Evolutionary conservation across 2,329 filamentous ascomycete species (phyloP).

Genomic region (Fusarium duplospermum): DNA sequence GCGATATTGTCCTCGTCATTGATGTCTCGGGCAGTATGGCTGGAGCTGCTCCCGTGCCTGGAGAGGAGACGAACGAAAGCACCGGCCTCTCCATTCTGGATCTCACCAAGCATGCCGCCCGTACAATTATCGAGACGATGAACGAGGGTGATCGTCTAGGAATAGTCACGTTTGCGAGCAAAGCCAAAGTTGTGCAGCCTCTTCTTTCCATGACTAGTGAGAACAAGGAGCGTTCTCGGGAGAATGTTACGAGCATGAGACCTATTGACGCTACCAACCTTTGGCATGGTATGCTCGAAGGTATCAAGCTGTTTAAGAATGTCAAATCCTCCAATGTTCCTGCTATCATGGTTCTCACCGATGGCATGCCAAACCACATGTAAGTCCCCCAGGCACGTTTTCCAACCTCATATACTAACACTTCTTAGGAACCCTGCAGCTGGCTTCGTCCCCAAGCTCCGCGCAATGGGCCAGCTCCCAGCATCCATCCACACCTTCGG

Average conservation of each 20-base stretch:
- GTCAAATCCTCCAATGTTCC: slow-evolving; percentile 53
- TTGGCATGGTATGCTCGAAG: slow-evolving; percentile 67
- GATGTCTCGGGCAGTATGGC: slow-evolving; percentile 71
- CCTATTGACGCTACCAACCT: slow-evolving; percentile 62
- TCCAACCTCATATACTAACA: neutral
- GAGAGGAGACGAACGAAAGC: slow-evolving; percentile 56
- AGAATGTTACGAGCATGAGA: slow-evolving; percentile 57
- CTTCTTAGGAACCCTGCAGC: slow-evolving; percentile 55
- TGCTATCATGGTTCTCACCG: slow-evolving; percentile 65
- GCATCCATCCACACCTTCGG: slow-evolving; percentile 56
- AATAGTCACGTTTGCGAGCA: slow-evolving; percentile 65
- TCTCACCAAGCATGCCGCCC: slow-evolving; percentile 69
- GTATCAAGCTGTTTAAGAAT: slow-evolving; percentile 60
- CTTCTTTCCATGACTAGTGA: slow-evolving; percentile 59
- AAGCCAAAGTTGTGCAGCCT: slow-evolving; percentile 56
- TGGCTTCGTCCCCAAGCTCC: slow-evolving; percentile 67
- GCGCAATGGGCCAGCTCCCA: slow-evolving; percentile 52
- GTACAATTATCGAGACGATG: slow-evolving; percentile 68
- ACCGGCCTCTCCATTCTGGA: slow-evolving; percentile 67
- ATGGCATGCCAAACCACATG: slow-evolving; percentile 67
- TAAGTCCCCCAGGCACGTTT: slow-evolving; percentile 34
- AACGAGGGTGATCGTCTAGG: slow-evolving; percentile 66
- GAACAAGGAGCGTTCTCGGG: slow-evolving; percentile 58
- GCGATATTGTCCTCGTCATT: slow-evolving; percentile 71
- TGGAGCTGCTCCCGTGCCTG: slow-evolving; percentile 58